Evolutionary conservation across 352 stramenopile species (phyloP).

Genomic region (Globisporangium iwayamae): DNA sequence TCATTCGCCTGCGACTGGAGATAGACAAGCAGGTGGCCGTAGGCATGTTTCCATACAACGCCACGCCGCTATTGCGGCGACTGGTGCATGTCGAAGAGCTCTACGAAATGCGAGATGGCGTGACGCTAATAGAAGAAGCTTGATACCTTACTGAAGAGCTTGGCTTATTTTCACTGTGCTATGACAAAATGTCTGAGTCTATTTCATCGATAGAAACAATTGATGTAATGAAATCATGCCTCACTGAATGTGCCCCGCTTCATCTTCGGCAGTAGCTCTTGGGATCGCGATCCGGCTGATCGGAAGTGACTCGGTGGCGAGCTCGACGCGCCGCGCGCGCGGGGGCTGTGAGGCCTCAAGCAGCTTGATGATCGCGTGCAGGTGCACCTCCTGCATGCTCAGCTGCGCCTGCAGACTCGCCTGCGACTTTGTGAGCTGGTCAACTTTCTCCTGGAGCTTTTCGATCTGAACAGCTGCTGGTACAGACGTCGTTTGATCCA

Average conservation of each 20-base stretch:
- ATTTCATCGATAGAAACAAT: no score
- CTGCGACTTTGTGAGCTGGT: constrained; percentile 51
- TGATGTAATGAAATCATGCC: no score
- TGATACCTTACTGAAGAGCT: neutral
- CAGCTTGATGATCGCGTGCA: constrained; percentile 50
- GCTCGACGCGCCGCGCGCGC: constrained; percentile 7
- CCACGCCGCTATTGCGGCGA: constrained; percentile 37
- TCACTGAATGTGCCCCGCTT: neutral
- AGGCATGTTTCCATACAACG: constrained; percentile 54
- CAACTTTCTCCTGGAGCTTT: constrained; percentile 50
- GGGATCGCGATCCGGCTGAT: constrained; percentile 45
- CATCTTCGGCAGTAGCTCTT: neutral
- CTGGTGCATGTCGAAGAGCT: constrained; percentile 47
- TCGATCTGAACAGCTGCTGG: constrained; percentile 18
- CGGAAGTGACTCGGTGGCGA: constrained; percentile 27
- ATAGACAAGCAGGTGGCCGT: constrained; percentile 44
- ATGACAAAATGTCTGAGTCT: neutral
- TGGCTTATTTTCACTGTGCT: neutral
- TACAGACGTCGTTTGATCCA: constrained; percentile 20
- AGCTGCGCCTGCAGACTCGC: constrained; percentile 56
- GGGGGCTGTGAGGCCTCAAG: constrained; percentile 27
- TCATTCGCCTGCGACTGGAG: constrained; percentile 63
- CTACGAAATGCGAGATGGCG: constrained; percentile 44
- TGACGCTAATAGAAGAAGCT: neutral
- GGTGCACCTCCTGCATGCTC: constrained; percentile 45